A percentile compares a stretch with the other conserved stretches of the same genome.
Evolutionary conservation across 2,329 filamentous ascomycete genomes (phyloP).

Genomic region (Fusarium beomiforme): DNA sequence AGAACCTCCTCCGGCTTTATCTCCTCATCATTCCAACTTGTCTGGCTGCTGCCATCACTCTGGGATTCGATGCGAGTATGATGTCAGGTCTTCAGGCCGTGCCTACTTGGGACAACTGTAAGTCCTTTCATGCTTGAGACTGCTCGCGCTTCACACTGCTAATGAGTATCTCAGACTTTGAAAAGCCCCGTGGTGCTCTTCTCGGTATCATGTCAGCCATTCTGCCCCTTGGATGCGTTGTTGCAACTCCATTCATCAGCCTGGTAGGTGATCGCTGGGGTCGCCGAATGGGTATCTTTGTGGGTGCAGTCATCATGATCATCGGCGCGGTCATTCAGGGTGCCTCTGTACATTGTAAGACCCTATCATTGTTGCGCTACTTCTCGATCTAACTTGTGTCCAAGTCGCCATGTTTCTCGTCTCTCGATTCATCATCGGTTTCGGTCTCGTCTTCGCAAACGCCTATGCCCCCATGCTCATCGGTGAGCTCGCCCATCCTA

Average conservation of each 20-base stretch:
- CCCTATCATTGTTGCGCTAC: fast-evolving
- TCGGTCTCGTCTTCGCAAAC: slow-evolving; percentile 62
- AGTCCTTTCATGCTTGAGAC: neutral
- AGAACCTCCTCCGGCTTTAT: slow-evolving; percentile 6
- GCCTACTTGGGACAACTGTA: slow-evolving; percentile 28
- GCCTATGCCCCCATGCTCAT: slow-evolving; percentile 62
- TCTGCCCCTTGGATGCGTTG: slow-evolving; percentile 3
- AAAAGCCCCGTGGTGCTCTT: slow-evolving; percentile 43
- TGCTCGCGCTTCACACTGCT: neutral
- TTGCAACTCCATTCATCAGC: neutral
- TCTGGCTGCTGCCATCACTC: slow-evolving; percentile 15
- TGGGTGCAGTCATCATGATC: slow-evolving; percentile 1
- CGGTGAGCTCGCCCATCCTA: slow-evolving; percentile 64
- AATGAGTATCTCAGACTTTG: neutral
- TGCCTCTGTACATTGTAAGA: neutral
- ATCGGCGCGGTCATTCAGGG: neutral
- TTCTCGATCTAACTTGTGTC: neutral
- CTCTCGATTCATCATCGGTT: slow-evolving; percentile 62
- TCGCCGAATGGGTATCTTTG: slow-evolving; percentile 5
- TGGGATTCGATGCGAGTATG: slow-evolving; percentile 57
- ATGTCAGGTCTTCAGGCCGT: slow-evolving; percentile 40
- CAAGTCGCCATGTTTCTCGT: slow-evolving; percentile 62
- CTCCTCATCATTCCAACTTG: slow-evolving; percentile 26
- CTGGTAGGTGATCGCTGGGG: slow-evolving; percentile 6
- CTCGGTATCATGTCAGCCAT: slow-evolving; percentile 13